Base-by-base conservation (phyloP, 163 green algal species). In the Prototheca cutis region DNA sequence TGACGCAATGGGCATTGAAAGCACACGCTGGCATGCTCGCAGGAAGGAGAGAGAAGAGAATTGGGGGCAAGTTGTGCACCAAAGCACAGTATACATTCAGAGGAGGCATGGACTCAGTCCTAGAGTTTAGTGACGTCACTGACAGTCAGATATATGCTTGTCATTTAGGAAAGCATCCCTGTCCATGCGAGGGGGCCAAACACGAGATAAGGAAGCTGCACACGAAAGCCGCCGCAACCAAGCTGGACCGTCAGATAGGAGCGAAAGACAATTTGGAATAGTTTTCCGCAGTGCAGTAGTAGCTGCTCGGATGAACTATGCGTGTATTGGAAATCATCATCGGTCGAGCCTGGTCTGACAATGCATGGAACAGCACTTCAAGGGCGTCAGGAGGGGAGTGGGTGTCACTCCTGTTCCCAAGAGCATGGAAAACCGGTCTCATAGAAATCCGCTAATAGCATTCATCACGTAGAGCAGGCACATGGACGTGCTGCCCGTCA, bases 81-180 rank as follows among this genome's bases (percentile, higher is more conserved):
- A n/a, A n/a, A n/a, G n/a, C n/a, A n/a, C n/a, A n/a, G n/a, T n/a
- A n/a, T n/a, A n/a, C n/a, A n/a, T n/a, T n/a, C n/a, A n/a, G n/a
- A n/a, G n/a, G n/a, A n/a, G n/a, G n/a, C n/a, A n/a, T 30, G 53
- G 53, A 59, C 27, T 47, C 53, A 59, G 32, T 6, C 18, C 8
- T 25, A 30, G 10, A 45, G 18, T 47, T 28, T 23, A 27, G 18
- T 48, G 10, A 19, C 7, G 31, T 19, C 18, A 25, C 28, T 18
- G 25, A 33, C 31, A 25, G 25, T 76, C 56, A 29, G 68, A 67
- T 68, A 76, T 72, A 76, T 76, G 63, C 63, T 76, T 76, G 68
- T 72, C 63, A 61, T 61, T 56, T 48, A 55, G 21, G 32, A 42
- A 49, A 52, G 53, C 54, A 74, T 65, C 66, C 53, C 24, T 6